phyloP scores from a whole-genome alignment of 2,329 filamentous ascomycete genomes.

The Didymella arachidicola region DNA sequence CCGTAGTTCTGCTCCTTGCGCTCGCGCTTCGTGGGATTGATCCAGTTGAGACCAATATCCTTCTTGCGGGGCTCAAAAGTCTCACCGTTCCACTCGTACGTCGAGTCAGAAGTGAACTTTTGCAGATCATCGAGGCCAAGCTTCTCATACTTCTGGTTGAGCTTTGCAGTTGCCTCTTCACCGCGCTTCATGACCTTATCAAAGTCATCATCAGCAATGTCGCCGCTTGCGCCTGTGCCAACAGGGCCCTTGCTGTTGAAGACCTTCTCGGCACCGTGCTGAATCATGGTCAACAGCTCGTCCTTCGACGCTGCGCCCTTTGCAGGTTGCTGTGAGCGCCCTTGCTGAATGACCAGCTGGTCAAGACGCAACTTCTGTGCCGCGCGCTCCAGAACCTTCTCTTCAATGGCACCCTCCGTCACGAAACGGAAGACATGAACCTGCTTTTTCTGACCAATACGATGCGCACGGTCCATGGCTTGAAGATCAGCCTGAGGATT shows the following conservation, averaged over 20 bases:
- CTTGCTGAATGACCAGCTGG: slow-evolving; percentile 97
- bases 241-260: slow-evolving; percentile 77
- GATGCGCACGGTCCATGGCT: slow-evolving; percentile 98
- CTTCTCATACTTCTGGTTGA: slow-evolving; percentile 95
- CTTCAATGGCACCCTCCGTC: slow-evolving; percentile 97
- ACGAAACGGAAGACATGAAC: slow-evolving; percentile 96
- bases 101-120: slow-evolving; percentile 96
- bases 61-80: slow-evolving; percentile 86
- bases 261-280: slow-evolving; percentile 95
- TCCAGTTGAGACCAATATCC: slow-evolving; percentile 93
- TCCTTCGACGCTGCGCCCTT: slow-evolving; percentile 96
- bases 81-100: slow-evolving; percentile 99
- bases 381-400: slow-evolving; percentile 95
- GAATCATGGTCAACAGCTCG: slow-evolving; percentile 96
- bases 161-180: slow-evolving; percentile 84
- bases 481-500: slow-evolving; percentile 98
- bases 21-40: slow-evolving; percentile 97
- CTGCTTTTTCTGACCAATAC: slow-evolving; percentile 98
- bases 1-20: slow-evolving; percentile 98
- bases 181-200: slow-evolving; percentile 86
- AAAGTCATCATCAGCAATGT: slow-evolving; percentile 86
- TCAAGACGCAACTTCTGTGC: slow-evolving; percentile 96
- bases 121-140: slow-evolving; percentile 96
- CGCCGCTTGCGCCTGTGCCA: slow-evolving; percentile 65
- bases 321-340: slow-evolving; percentile 85